These are phyloP conservation scores for Colletotrichum musae DNA, from an alignment of 2,329 filamentous ascomycete genomes.

Conservation along the genomic window DNA sequence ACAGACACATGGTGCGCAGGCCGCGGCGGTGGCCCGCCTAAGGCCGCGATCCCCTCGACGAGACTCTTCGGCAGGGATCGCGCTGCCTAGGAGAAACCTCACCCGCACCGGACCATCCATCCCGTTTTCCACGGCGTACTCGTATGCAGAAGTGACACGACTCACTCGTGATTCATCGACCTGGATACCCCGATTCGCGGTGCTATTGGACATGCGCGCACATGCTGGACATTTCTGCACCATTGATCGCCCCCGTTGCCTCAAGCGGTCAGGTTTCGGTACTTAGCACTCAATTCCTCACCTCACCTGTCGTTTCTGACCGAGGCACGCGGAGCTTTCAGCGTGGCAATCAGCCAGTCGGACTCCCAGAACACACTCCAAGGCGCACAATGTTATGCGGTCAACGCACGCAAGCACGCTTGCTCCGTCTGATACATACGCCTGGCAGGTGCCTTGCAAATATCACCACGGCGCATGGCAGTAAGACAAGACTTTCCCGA, in stretches of 20 bases:
- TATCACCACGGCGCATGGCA: too few species aligned
- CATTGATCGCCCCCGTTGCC: not conserved
- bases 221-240: not conserved
- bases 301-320: not conserved
- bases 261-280: not conserved
- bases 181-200: not conserved
- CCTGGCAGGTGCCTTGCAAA: too few species aligned
- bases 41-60: constrained; percentile 23
- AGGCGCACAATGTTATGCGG: too few species aligned
- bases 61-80: constrained; percentile 18
- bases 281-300: not conserved
- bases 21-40: not conserved
- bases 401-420: too few species aligned
- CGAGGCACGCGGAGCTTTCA: not conserved
- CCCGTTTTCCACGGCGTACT: not conserved
- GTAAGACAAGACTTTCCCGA: too few species aligned
- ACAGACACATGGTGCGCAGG: not conserved
- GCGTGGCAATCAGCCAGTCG: too few species aligned
- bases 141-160: not conserved
- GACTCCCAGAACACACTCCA: too few species aligned
- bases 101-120: not conserved
- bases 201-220: not conserved
- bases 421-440: too few species aligned
- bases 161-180: constrained; percentile 10
- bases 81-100: constrained; percentile 16